Base-by-base conservation (phyloP, 1,284 basidiomycete genomes). In the Somion occarium region DNA sequence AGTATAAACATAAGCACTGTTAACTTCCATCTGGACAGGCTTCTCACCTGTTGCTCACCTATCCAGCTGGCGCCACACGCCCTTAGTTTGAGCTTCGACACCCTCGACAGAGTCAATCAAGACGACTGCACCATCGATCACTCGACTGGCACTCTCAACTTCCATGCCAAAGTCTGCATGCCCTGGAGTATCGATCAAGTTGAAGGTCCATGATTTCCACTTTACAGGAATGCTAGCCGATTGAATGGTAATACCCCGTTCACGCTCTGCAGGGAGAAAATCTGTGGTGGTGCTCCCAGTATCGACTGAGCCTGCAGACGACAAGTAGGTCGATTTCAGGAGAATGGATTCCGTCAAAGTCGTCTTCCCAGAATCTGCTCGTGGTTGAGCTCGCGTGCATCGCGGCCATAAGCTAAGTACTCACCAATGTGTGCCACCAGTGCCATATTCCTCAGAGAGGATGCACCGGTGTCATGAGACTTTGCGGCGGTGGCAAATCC, bases 121-220 rank as follows among this genome's bases (percentile, higher is more conserved):
- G 15, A 95, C 87, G 13, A 95, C 83, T 3, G 91, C 90, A 52
- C 93, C 93, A 60, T 95, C 92, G 1, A 93, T 83, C 7, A 95
- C 88, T 15, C 92, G 81, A 61, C 92, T 91, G 12, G 92, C 91
- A 59, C 91, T 88, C 66, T 94, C 93, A 9, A 95, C 93, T 61
- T 95, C 92, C 87, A 95, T 93, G 2, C 91, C 92, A 69, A 95
- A 95, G 67, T 95, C 92, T 5, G 91, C 91, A 67, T 95, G 92
- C 15, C 92, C 92, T 5, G 92, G 92, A 3, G 92, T 95, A 62
- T 95, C 93, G 46, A 95, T 86, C 37, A 95, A 77, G 60, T 93
- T 93, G 68, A 91, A 89, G 2, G 77, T 82, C 81, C 87, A 90
- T 54, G 81, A 65, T 62, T 85, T 82, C 93, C 93, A 95, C 64